These are phyloP conservation scores for Tetraselmis striata DNA, from an alignment of 139 green algal species.

Conservation along the genomic window DNA sequence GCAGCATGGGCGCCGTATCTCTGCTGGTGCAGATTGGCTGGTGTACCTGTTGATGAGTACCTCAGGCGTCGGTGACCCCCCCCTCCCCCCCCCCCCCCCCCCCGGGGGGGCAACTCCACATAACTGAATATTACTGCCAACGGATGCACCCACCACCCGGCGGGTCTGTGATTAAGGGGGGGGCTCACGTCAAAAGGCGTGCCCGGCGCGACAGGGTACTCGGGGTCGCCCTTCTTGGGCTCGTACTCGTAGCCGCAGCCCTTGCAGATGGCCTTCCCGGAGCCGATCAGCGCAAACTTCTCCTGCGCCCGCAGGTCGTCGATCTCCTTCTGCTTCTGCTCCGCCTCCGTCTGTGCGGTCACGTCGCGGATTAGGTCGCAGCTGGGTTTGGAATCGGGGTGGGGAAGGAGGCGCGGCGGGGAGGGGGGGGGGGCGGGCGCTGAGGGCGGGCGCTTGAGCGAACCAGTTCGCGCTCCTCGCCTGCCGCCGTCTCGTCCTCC, in stretches of 20 bases:
- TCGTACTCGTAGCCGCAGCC: slow-evolving; percentile 78
- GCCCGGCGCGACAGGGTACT: slow-evolving; percentile 78
- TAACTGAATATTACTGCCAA: too few relatives aligned
- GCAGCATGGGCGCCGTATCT: too few relatives aligned
- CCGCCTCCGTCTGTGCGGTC: slow-evolving; percentile 41
- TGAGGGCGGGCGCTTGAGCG: background rate
- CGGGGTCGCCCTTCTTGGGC: slow-evolving; percentile 71
- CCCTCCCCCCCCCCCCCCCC: too few relatives aligned
- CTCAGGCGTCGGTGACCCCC: too few relatives aligned
- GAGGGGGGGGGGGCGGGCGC: background rate
- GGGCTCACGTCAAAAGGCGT: slow-evolving; percentile 53
- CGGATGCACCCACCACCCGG: too few relatives aligned
- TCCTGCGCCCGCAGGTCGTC: slow-evolving; percentile 73
- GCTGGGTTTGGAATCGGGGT: slow-evolving; percentile 2
- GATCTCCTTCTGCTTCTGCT: slow-evolving; percentile 52
- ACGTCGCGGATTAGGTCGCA: slow-evolving; percentile 29
- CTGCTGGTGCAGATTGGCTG: too few relatives aligned
- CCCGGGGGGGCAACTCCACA: too few relatives aligned
- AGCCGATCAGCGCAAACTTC: slow-evolving; percentile 85
- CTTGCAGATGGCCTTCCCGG: slow-evolving; percentile 64
- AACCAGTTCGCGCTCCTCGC: background rate
- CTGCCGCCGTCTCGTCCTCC: background rate
- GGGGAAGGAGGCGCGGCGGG: too few relatives aligned
- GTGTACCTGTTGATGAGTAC: too few relatives aligned
- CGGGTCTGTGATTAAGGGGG: too few relatives aligned